These are phyloP conservation scores for Allium sativum DNA, from an alignment of 106 monocot genomes.

Conservation along the genomic window DNA sequence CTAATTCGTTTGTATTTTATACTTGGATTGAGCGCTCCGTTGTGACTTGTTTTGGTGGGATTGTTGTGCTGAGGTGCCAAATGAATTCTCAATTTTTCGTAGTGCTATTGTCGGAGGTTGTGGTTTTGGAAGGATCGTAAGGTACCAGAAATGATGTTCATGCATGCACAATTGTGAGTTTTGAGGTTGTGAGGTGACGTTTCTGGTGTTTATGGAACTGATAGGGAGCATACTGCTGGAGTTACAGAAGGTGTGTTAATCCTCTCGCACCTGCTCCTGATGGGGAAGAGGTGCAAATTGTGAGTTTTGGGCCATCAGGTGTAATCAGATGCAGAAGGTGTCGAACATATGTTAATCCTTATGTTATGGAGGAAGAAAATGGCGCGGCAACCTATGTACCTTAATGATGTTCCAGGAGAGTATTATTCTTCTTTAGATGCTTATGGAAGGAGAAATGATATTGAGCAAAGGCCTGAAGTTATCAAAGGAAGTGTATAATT, in stretches of 20 bases:
- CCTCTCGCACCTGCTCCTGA: too few relatives aligned
- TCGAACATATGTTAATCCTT: conserved; percentile 90
- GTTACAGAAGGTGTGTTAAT: conserved; percentile 85
- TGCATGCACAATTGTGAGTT: too few relatives aligned
- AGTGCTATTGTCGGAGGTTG: too few relatives aligned
- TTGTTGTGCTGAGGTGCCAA: too few relatives aligned
- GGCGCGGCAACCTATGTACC: conserved; percentile 97
- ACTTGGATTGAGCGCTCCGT: too few relatives aligned
- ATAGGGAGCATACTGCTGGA: conserved; percentile 70
- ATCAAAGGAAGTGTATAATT: conserved; percentile 88
- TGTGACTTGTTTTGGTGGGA: too few relatives aligned
- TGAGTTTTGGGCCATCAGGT: conserved; percentile 89
- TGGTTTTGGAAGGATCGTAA: too few relatives aligned
- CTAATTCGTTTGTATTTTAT: too few relatives aligned
- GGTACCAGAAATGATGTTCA: too few relatives aligned
- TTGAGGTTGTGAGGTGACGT: conserved; percentile 86
- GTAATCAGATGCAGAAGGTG: conserved; percentile 86
- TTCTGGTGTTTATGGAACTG: conserved; percentile 77
- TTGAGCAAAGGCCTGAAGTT: conserved; percentile 82
- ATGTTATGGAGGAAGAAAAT: conserved; percentile 84
- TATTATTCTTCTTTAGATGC: conserved; percentile 79
- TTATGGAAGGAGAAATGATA: conserved; percentile 70
- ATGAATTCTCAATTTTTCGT: too few relatives aligned
- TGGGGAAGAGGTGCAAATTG: conserved; percentile 91
- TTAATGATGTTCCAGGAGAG: conserved; percentile 95